These are phyloP conservation scores for Vaccinium macrocarpon DNA, from an alignment of 148 eudicot genomes.

Conservation along the genomic window DNA sequence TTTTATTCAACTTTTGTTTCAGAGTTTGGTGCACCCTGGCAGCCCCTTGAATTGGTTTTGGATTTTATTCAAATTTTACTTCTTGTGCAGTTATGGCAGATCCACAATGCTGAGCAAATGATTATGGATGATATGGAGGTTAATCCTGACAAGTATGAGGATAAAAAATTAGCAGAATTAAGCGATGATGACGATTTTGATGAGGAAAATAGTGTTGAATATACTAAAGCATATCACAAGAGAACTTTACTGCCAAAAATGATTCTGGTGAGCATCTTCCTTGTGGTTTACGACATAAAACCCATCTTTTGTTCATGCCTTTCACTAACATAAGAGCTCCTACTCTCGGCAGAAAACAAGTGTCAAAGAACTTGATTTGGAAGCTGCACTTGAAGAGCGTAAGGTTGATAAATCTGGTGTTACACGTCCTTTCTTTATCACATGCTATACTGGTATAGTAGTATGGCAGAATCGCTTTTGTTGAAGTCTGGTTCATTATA, in stretches of 20 bases:
- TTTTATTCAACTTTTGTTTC: background rate
- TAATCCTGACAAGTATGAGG: slow-evolving; percentile 81
- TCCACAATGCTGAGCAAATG: slow-evolving; percentile 93
- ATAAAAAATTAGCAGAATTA: slow-evolving; percentile 64
- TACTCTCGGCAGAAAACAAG: slow-evolving; percentile 66
- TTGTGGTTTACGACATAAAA: background rate
- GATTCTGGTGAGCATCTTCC: slow-evolving; percentile 52
- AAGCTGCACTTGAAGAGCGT: slow-evolving; percentile 92
- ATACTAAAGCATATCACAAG: slow-evolving; percentile 57
- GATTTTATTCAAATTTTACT: background rate
- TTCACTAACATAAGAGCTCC: slow-evolving; percentile 11
- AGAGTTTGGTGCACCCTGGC: slow-evolving; percentile 4
- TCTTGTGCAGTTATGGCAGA: slow-evolving; percentile 78
- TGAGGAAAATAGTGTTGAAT: slow-evolving; percentile 62
- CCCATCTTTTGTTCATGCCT: background rate
- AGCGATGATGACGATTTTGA: slow-evolving; percentile 86
- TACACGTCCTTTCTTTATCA: background rate
- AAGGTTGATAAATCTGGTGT: slow-evolving; percentile 46
- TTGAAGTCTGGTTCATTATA: background rate
- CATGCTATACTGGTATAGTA: background rate
- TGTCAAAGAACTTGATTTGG: slow-evolving; percentile 87
- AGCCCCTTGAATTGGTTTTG: background rate
- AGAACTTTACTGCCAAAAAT: slow-evolving; percentile 49
- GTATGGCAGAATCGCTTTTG: background rate
- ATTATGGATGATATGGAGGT: slow-evolving; percentile 85